Conservation (phyloP, 495 filamentous ascomycete genomes). For the Penicillium silybi region DNA sequence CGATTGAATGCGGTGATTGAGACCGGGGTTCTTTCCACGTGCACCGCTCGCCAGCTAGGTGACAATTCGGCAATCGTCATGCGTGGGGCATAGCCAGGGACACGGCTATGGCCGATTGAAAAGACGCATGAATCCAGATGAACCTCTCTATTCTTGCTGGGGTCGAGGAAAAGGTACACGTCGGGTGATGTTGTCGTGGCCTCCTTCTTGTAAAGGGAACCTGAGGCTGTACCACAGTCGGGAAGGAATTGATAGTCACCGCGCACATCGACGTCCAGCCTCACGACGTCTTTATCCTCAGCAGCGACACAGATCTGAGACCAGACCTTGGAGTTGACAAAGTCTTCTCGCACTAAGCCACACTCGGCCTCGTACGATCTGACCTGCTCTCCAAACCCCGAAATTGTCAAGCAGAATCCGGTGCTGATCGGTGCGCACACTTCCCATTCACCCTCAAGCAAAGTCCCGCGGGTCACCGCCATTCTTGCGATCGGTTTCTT, state of each 20-base stretch:
- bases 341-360: conserved; percentile 36
- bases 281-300: conserved; percentile 20
- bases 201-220: conserved; percentile 50
- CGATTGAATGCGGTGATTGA: conserved; percentile 23
- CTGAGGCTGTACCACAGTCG: conserved; percentile 64
- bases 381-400: conserved; percentile 20
- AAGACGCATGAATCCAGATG: conserved; percentile 63
- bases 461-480: conserved; percentile 19
- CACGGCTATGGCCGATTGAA: conserved; percentile 45
- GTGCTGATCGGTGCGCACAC: conserved; percentile 42
- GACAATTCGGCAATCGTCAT: conserved; percentile 41
- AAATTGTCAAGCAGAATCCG: conserved; percentile 13
- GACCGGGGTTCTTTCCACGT: background rate
- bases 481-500: conserved; percentile 55
- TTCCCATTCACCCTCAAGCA: conserved; percentile 50
- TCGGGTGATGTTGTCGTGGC: conserved; percentile 13
- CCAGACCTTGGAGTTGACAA: conserved; percentile 38
- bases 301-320: conserved; percentile 30
- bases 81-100: conserved; percentile 53
- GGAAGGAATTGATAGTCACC: conserved; percentile 56
- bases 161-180: conserved; percentile 67
- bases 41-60: conserved; percentile 29
- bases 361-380: conserved; percentile 28
- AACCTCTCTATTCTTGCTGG: conserved; percentile 39
- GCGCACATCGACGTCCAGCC: conserved; percentile 41